Conservation (phyloP, 2,329 filamentous ascomycete genomes). For the Colletotrichum limetticola region DNA sequence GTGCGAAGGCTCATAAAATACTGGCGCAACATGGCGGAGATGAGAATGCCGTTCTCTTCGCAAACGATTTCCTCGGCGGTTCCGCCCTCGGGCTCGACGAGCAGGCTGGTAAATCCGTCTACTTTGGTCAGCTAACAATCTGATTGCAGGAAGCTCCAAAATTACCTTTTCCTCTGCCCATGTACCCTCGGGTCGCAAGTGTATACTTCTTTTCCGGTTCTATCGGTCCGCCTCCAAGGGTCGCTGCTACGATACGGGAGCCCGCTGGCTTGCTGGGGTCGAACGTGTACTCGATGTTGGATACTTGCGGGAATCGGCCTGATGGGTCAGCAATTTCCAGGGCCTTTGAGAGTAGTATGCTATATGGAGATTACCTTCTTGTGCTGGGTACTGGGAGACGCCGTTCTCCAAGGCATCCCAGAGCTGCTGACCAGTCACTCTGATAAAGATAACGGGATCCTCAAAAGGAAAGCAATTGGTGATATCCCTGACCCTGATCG, state of each 20-base stretch:
- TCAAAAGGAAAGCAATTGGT: slow-evolving; percentile 93
- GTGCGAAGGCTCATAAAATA: slow-evolving; percentile 91
- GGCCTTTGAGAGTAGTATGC: background rate
- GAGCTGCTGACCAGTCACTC: slow-evolving; percentile 76
- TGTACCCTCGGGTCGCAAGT: slow-evolving; percentile 86
- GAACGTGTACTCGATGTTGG: slow-evolving; percentile 81
- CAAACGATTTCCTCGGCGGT: slow-evolving; percentile 80
- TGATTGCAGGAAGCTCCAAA: background rate
- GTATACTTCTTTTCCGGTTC: slow-evolving; percentile 74
- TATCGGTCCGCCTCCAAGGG: slow-evolving; percentile 70
- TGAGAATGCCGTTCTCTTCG: slow-evolving; percentile 88
- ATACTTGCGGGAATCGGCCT: slow-evolving; percentile 84
- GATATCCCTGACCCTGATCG: slow-evolving; percentile 83
- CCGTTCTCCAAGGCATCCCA: slow-evolving; percentile 86
- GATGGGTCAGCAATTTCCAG: background rate
- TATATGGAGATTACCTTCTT: slow-evolving; percentile 68
- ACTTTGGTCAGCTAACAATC: background rate
- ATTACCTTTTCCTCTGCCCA: slow-evolving; percentile 80
- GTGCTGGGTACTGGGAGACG: slow-evolving; percentile 81
- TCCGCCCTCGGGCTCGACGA: slow-evolving; percentile 82
- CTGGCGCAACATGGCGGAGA: slow-evolving; percentile 87
- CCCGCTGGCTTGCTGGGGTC: slow-evolving; percentile 71
- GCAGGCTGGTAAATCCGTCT: slow-evolving; percentile 82
- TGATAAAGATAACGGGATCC: slow-evolving; percentile 85
- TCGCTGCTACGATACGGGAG: slow-evolving; percentile 71